phyloP scores from a whole-genome alignment of 139 green algal species.

The Microglena sp. region DNA sequence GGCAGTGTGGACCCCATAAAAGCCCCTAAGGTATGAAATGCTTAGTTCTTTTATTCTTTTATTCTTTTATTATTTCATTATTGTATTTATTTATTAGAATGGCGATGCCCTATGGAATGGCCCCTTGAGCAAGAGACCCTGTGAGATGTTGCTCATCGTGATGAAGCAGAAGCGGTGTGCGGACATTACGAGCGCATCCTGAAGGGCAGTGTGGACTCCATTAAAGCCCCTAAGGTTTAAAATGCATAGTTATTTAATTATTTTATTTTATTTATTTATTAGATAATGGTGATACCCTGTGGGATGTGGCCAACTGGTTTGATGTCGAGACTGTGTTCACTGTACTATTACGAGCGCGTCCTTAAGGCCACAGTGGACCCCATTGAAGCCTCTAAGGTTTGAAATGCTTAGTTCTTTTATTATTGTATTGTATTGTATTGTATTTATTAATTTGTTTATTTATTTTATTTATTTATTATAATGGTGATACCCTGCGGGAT shows the following conservation, averaged over 20 bases:
- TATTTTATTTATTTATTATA: not conserved
- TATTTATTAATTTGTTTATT: not conserved
- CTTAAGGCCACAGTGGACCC: conserved; percentile 2
- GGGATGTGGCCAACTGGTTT: not conserved
- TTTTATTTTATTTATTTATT: not conserved
- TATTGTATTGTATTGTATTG: conserved; percentile 1
- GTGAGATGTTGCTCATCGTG: conserved; percentile 49
- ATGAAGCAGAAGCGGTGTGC: conserved; percentile 40
- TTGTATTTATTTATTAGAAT: too few relatives aligned
- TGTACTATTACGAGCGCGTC: not conserved
- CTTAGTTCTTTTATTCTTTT: too few relatives aligned
- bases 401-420: too few relatives aligned
- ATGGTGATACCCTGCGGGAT: not conserved
- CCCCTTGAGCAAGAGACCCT: conserved; percentile 68
- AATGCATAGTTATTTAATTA: too few relatives aligned
- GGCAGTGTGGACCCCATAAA: conserved; percentile 15
- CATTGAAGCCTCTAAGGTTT: not conserved
- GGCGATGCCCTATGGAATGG: too few relatives aligned
- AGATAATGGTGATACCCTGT: not conserved
- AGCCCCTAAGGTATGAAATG: not conserved
- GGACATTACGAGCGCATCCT: conserved; percentile 37
- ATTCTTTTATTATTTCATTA: too few relatives aligned
- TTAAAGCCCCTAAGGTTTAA: conserved; percentile 10
- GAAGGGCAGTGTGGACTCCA: conserved; percentile 19
- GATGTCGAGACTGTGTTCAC: not conserved